Conservation (phyloP, 2,329 filamentous ascomycete genomes). For the Aspergillus texensis region DNA sequence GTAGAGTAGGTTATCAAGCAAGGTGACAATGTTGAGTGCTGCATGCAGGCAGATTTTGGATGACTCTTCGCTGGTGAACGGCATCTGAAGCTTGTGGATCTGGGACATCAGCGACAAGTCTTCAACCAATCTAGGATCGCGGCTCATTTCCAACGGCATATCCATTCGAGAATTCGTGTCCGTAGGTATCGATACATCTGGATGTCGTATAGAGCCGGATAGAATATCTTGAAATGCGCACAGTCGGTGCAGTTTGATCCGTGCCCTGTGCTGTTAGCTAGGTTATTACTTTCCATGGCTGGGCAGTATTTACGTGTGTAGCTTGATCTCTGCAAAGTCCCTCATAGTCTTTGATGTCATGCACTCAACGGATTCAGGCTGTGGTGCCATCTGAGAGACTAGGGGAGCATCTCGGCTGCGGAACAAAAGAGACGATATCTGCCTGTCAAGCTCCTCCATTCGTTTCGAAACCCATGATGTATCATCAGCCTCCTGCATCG, state of each 20-base stretch:
- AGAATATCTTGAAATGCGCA: constrained; percentile 33
- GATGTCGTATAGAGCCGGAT: constrained; percentile 5
- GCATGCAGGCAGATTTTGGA: constrained; percentile 31
- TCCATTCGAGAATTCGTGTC: neutral
- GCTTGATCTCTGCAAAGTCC: constrained; percentile 31
- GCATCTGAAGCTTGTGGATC: constrained; percentile 10
- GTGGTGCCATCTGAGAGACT: constrained; percentile 8
- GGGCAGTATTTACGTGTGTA: constrained; percentile 21
- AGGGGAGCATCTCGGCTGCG: constrained; percentile 13
- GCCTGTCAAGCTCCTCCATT: constrained; percentile 24
- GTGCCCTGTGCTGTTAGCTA: constrained; percentile 21
- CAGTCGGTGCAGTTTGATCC: constrained; percentile 34
- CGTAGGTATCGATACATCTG: neutral
- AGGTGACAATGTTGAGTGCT: constrained; percentile 29
- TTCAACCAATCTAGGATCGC: neutral
- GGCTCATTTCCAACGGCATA: neutral
- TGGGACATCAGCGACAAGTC: constrained; percentile 4
- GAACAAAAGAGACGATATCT: constrained; percentile 21
- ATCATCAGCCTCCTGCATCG: constrained; percentile 9
- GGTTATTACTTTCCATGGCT: neutral
- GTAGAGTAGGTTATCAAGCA: constrained; percentile 29
- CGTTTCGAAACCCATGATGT: constrained; percentile 18
- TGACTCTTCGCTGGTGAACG: constrained; percentile 29
- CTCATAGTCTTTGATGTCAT: constrained; percentile 25
- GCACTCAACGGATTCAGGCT: constrained; percentile 19